Evolutionary conservation across 2,329 filamentous ascomycete genomes (phyloP), one percentile per base, ranked within the genome.

Genomic region (Epichloe hybrida): DNA sequence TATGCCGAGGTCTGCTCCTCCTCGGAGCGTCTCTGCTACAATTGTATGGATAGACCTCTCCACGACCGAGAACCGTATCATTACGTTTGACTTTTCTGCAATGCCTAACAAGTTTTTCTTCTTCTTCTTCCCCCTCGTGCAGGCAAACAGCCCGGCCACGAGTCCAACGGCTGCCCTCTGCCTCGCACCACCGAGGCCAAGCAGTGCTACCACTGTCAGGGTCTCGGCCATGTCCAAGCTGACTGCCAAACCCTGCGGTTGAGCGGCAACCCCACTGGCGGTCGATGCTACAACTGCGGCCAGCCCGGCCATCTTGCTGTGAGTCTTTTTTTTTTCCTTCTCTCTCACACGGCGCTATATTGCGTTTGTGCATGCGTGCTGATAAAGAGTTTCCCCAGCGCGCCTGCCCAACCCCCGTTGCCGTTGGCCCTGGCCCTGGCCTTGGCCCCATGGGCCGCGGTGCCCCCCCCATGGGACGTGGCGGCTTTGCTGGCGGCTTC

Each of bases 151-250:
- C 86, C 86, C 55, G 86, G 88, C 68, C 93, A 98, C 72, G 93
- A 98, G 76, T 97, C 91, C 59, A 97, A 95, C 74, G 86, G 86
- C 69, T 98, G 93, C 79, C 93, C 93, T 62, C 84, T 91, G 66
- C 93, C 93, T 64, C 86, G 93, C 70, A 96, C 91, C 55, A 96
- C 93, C 57, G 93, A 98, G 74, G 89, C 89, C 49, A 98, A 98
- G 83, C 93, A 98, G 78, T 98, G 93, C 81, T 98, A 98, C 71
- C 93, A 97, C 75, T 98, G 93, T 79, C 93, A 97, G 76, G 93
- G 93, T 53, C 81, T 97, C 55, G 93, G 93, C 59, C 93, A 98
- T 68, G 93, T 98, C 63, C 93, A 98, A 76, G 93, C 93, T 60
- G 93, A 98, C 71, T 98, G 93, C 80, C 93, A 93, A 63, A 97